Evolutionary conservation across 192 early-diverging fungal species (phyloP).

Genomic region (Coemansia sp.): DNA sequence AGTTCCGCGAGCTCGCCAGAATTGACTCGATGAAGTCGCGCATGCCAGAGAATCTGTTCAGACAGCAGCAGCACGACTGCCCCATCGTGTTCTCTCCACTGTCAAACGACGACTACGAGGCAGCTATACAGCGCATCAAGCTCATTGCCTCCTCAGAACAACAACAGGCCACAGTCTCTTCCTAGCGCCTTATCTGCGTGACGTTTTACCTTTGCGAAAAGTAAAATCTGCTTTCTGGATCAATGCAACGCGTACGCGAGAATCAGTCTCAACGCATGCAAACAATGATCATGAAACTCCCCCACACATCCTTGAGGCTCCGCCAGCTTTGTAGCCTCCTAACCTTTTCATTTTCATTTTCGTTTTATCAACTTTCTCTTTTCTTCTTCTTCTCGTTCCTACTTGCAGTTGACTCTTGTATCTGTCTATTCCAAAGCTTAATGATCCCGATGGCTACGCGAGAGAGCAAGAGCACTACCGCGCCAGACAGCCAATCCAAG

Average conservation of each 20-base stretch:
- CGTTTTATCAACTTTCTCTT: neutral
- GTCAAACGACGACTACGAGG: conserved; percentile 42
- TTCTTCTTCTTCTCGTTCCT: neutral
- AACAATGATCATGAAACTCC: no score
- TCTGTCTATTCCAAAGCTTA: neutral
- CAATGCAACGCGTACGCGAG: no score
- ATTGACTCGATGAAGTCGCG: conserved; percentile 43
- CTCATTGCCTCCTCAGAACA: conserved; percentile 1
- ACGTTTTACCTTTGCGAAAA: no score
- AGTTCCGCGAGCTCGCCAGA: conserved; percentile 48
- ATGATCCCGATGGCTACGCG: neutral
- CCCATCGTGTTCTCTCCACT: conserved; percentile 51
- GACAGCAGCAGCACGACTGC: conserved; percentile 42
- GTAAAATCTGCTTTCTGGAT: no score
- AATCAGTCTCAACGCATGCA: no score
- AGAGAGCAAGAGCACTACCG: neutral
- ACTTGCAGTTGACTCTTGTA: neutral
- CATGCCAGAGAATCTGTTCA: conserved; percentile 37
- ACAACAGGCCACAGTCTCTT: neutral
- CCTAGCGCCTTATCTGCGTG: neutral
- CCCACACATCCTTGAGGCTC: no score
- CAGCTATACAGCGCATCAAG: conserved; percentile 34
- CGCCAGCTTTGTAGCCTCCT: no score
- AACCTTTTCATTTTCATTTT: no score
- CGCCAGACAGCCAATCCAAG: neutral